Base-by-base conservation (phyloP, 495 filamentous ascomycete species). In the Xylaria bambusicola region DNA sequence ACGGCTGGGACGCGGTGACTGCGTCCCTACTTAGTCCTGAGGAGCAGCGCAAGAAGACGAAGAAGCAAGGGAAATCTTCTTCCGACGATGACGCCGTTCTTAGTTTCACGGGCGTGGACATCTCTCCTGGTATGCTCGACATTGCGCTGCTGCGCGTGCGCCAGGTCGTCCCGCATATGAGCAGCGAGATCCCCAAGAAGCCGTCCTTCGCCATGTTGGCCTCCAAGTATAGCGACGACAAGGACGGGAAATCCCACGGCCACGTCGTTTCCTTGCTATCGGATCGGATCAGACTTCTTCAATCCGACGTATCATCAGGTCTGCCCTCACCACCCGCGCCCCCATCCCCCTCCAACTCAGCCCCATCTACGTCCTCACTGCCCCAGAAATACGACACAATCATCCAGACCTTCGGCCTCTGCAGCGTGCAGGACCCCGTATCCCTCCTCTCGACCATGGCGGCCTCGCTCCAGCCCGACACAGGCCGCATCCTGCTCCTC, bases 351-450 rank as follows among this genome's bases (percentile, higher is more conserved):
- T 50, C 66, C 10, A 60, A 62, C 6, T 49, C 62, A 6, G 27
- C n/a, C n/a, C n/a, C n/a, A n/a, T n/a, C n/a, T n/a, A n/a, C n/a
- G n/a, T n/a, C n/a, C n/a, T n/a, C n/a, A n/a, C n/a, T n/a, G n/a
- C n/a, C 60, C 52, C 58, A 59, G 38, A 79, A 79, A 64, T 98
- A 89, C 73, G 92, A 97, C 74, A 96, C 90, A 1, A 78, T 97
- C 33, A 69, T 98, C 46, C 92, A 97, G 72, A 95, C 91, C 13
- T 96, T 98, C 85, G 93, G 92, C 1, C 75, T 98, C 5, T 98
- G 94, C 76, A 93, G 89, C 48, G 93, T 92, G 44, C 75, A 79
- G 4, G 85, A 89, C 62, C 95, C 93, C 13, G 83, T 82, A 15
- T 77, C 71, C 10, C 79, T 94, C 46, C 76, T 98, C 52, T 73